A percentile compares a stretch with the other conserved stretches of the same genome.
phyloP scores from a whole-genome alignment of 2,329 filamentous ascomycete species.

The Albophoma yamanashiensis region DNA sequence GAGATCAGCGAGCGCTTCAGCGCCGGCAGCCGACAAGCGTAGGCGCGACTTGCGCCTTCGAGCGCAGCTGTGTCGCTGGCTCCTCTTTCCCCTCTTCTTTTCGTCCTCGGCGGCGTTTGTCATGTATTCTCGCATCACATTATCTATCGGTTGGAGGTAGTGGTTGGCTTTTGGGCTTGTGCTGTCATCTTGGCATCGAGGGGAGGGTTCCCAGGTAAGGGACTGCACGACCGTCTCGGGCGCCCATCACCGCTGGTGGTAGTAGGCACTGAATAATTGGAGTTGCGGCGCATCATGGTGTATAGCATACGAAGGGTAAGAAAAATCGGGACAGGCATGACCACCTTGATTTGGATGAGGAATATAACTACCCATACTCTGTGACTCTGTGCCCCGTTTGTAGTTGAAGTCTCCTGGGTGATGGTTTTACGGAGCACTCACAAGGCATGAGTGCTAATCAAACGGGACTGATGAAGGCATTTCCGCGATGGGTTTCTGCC shows the following conservation, averaged over 20 bases:
- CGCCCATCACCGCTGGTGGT: neutral
- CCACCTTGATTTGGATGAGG: too few species aligned
- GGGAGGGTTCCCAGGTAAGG: neutral
- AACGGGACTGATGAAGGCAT: too few species aligned
- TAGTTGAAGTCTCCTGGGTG: neutral
- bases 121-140: neutral
- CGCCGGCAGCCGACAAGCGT: conserved; percentile 4
- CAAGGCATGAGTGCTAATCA: neutral
- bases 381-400: neutral
- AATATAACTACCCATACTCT: too few species aligned
- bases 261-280: neutral
- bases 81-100: neutral
- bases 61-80: conserved; percentile 1
- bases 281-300: neutral
- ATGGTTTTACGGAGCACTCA: neutral
- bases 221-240: neutral
- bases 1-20: conserved; percentile 36
- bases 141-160: neutral
- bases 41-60: neutral
- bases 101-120: neutral
- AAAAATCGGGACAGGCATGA: neutral
- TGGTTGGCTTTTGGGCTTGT: neutral
- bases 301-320: neutral
- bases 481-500: neutral
- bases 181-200: neutral